Evolutionary conservation across 257 asterid species (phyloP).

Genomic region (Handroanthus guayacan): DNA sequence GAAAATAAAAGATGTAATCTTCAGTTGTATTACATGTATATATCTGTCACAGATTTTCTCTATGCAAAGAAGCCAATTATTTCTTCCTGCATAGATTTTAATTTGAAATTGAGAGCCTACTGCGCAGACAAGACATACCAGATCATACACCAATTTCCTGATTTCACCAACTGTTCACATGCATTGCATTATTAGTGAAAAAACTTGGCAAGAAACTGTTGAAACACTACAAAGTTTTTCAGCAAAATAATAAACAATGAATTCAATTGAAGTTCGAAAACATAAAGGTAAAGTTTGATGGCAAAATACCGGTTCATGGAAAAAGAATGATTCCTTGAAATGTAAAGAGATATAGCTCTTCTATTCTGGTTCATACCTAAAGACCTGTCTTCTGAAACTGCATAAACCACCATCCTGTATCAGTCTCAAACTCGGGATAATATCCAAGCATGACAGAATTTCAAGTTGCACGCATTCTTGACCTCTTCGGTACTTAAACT

Average conservation of each 20-base stretch:
- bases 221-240: background rate
- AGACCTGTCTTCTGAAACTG: background rate
- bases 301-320: background rate
- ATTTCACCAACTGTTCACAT: background rate
- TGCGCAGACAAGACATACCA: background rate
- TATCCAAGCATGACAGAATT: background rate
- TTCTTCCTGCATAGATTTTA: constrained; percentile 7
- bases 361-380: background rate
- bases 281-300: background rate
- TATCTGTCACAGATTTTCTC: constrained; percentile 7
- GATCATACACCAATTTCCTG: background rate
- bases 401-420: background rate
- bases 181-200: background rate
- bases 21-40: constrained; percentile 13
- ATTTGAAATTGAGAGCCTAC: background rate
- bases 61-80: background rate
- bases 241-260: background rate
- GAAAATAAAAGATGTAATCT: constrained; percentile 35
- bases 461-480: background rate
- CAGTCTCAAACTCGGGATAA: background rate
- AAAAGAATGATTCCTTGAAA: background rate
- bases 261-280: background rate
- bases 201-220: background rate
- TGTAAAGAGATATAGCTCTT: background rate
- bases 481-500: background rate